Evolutionary conservation across 1,139 yeast genomes (phyloP).

Genomic region (Diutina neorugosa): DNA sequence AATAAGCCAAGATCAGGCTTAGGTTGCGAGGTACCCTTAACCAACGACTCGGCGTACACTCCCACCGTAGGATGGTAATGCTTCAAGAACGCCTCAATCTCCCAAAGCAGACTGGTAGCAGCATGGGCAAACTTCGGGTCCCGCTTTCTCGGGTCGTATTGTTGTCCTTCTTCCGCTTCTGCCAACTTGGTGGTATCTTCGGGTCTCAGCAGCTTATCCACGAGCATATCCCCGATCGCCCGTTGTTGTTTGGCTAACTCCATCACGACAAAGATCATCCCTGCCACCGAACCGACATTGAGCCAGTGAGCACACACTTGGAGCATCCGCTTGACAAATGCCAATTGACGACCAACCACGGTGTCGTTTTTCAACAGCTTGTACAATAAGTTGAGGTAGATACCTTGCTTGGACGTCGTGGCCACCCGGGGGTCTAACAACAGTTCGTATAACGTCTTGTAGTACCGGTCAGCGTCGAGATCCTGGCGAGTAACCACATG

Average conservation of each 20-base stretch:
- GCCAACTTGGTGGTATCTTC: slow-evolving; percentile 14
- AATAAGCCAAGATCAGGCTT: slow-evolving; percentile 88
- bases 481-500: slow-evolving; percentile 56
- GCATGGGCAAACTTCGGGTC: slow-evolving; percentile 89
- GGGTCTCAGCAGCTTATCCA: neutral
- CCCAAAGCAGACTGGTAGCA: slow-evolving; percentile 76
- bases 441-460: slow-evolving; percentile 82
- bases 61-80: slow-evolving; percentile 93
- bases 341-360: slow-evolving; percentile 51
- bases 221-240: slow-evolving; percentile 29
- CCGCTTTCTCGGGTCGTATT: slow-evolving; percentile 80
- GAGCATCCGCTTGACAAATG: slow-evolving; percentile 82
- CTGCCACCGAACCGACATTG: slow-evolving; percentile 82
- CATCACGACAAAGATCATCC: slow-evolving; percentile 67
- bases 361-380: slow-evolving; percentile 71
- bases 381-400: slow-evolving; percentile 75
- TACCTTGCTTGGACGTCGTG: slow-evolving; percentile 77
- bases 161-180: slow-evolving; percentile 6
- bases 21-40: slow-evolving; percentile 33
- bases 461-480: slow-evolving; percentile 61
- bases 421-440: slow-evolving; percentile 76
- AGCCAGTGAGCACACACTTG: slow-evolving; percentile 83
- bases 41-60: slow-evolving; percentile 59
- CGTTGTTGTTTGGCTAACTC: slow-evolving; percentile 40
- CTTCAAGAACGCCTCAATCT: slow-evolving; percentile 52